Evolutionary conservation across 1,139 yeast genomes (phyloP), one percentile per base, ranked within the genome.

Genomic region (Nadsonia starkeyi-henricii): DNA sequence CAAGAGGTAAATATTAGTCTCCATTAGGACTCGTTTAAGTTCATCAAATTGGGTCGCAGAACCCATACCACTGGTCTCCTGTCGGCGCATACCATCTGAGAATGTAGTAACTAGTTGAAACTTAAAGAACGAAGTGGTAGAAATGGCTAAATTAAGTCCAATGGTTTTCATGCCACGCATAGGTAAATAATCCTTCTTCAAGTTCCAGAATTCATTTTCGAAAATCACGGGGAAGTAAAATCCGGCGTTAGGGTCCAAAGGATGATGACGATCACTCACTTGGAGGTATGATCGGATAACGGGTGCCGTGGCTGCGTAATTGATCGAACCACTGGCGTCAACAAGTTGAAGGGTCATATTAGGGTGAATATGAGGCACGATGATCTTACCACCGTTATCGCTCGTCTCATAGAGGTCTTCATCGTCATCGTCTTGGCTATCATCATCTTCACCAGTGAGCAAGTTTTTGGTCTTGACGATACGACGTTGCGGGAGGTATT

Each of bases 291-390:
- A 47, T 18, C 55, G 55, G 5, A 58, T 51, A 41, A 55, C 21
- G 52, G 70, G 51, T 44, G 62, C 53, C 12, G 59, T 53, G 50
- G 63, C 49, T 30, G 62, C 47, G 23, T 61, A 3, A 26, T 52
- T 39, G 23, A 53, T 45, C 2, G 44, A 47, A 45, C 30, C 43
- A 20, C 48, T 45, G 18, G 47, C 26, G 30, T 49, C 51, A 20
- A 62, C 64, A 8, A 64, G 55, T 23, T 54, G 54, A 7, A 55
- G 26, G 0, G 62, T 61, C 9, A 60, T 66, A 49, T 67, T 66
- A 20, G 71, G 70, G 49, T 68, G 68, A 61, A 64, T 67, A 52
- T 60, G 65, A 0, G 68, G 58, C 15, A 59, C 61, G 33, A 66
- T 53, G 9, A 43, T 47, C 3, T 48, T 48, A 12, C 41, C 44